Percentiles rank a stretch among this genome's conserved stretches.
Conservation (phyloP, 768 basidiomycete genomes). For the Naganishia randhawae region DNA sequence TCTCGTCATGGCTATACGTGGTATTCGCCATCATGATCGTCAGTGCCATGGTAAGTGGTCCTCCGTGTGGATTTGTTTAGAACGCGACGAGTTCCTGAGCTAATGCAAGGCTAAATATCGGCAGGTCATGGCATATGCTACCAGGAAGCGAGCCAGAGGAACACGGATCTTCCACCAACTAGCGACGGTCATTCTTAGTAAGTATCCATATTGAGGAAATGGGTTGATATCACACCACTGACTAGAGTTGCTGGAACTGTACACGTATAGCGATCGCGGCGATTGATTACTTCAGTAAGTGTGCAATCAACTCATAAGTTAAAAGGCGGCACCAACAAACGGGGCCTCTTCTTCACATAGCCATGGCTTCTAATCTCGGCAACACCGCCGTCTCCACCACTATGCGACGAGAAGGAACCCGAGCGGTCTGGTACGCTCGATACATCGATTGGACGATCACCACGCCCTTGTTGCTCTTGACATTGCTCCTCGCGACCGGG, state of each 20-base stretch:
- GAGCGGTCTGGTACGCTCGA: constrained; percentile 54
- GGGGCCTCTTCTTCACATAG: constrained; percentile 55
- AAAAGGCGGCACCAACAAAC: neutral
- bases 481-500: constrained; percentile 8
- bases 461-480: constrained; percentile 3
- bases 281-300: constrained; percentile 12
- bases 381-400: constrained; percentile 55
- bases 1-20: constrained; percentile 15
- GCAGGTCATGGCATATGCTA: constrained; percentile 5
- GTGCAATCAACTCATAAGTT: neutral
- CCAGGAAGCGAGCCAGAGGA: constrained; percentile 47
- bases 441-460: constrained; percentile 51
- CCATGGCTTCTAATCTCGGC: constrained; percentile 61
- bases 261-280: constrained; percentile 2
- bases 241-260: neutral
- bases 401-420: constrained; percentile 49
- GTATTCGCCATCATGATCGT: constrained; percentile 16
- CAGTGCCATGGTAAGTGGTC: neutral
- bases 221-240: neutral
- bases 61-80: neutral
- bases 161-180: constrained; percentile 59
- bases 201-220: constrained; percentile 49
- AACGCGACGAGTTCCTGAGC: too few species aligned
- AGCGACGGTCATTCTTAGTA: constrained; percentile 55
- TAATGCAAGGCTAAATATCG: neutral